Conservation (phyloP, 2,329 filamentous ascomycete species). For the Chaetomium strumarium region DNA sequence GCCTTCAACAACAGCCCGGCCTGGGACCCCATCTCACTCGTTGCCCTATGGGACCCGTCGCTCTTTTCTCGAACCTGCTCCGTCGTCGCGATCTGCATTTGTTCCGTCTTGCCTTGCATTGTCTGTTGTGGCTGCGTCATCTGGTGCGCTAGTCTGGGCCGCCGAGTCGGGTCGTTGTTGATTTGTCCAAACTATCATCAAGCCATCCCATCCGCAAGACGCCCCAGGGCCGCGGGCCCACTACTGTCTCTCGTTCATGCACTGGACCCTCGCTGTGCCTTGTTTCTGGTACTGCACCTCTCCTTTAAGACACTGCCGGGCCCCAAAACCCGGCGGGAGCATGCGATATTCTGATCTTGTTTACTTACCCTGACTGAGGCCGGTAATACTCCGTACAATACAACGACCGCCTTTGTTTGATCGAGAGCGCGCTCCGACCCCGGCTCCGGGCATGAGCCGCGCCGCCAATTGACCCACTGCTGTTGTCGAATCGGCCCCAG, state of each 20-base stretch:
- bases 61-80: conserved; percentile 10
- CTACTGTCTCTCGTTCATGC: conserved; percentile 30
- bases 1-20: conserved; percentile 17
- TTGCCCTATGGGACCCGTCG: conserved; percentile 13
- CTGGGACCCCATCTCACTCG: conserved; percentile 3
- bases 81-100: conserved; percentile 7
- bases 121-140: conserved; percentile 16
- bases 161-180: conserved; percentile 13
- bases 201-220: not conserved
- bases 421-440: conserved; percentile 12
- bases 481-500: conserved; percentile 7
- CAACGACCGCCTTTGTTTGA: not conserved
- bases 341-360: conserved; percentile 11
- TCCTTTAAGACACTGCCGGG: conserved; percentile 29
- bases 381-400: not conserved
- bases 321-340: conserved; percentile 13
- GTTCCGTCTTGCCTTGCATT: conserved; percentile 4
- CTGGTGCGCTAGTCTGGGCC: conserved; percentile 8
- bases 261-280: conserved; percentile 25
- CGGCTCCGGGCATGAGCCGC: conserved; percentile 12
- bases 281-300: conserved; percentile 25
- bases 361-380: conserved; percentile 1
- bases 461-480: conserved; percentile 16
- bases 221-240: conserved; percentile 18
- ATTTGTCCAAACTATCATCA: conserved; percentile 7